Percentiles rank a stretch among this genome's conserved stretches.
Conservation (phyloP, 1,139 yeast species). For the Taphrina sp. region DNA sequence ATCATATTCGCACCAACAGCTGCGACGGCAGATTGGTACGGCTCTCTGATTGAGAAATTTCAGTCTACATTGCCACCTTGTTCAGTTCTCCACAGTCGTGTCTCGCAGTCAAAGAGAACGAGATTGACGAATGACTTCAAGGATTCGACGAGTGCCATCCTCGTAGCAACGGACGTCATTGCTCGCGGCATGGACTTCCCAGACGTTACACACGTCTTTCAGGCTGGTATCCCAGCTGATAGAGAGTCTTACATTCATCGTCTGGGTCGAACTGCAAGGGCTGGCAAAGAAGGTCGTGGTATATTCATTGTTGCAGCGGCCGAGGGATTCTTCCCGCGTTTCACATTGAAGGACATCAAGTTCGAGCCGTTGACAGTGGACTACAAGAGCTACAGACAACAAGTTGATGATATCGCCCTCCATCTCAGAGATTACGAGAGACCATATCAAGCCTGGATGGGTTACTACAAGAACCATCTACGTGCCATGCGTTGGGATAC, state of each 20-base stretch:
- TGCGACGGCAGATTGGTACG: slow-evolving; percentile 93
- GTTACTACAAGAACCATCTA: slow-evolving; percentile 28
- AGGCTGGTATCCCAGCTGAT: slow-evolving; percentile 98
- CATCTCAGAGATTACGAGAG: slow-evolving; percentile 18
- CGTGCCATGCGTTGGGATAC: slow-evolving; percentile 20
- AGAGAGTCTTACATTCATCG: slow-evolving; percentile 97
- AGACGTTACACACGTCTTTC: slow-evolving; percentile 95
- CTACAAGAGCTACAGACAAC: background rate
- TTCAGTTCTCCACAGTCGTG: slow-evolving; percentile 94
- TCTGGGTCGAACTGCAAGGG: slow-evolving; percentile 96
- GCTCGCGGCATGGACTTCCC: slow-evolving; percentile 98
- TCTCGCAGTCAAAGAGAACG: slow-evolving; percentile 95
- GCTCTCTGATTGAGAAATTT: slow-evolving; percentile 88
- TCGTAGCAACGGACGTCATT: slow-evolving; percentile 95
- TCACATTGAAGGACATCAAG: slow-evolving; percentile 50
- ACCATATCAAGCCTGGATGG: slow-evolving; percentile 32
- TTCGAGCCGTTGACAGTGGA: slow-evolving; percentile 20
- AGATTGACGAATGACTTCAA: slow-evolving; percentile 96
- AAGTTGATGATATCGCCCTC: slow-evolving; percentile 13
- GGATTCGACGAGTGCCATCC: slow-evolving; percentile 89
- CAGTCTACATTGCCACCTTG: slow-evolving; percentile 64
- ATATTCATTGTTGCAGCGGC: slow-evolving; percentile 91
- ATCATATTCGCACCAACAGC: slow-evolving; percentile 95
- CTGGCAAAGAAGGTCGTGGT: slow-evolving; percentile 87
- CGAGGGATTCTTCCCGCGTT: slow-evolving; percentile 90